phyloP scores from a whole-genome alignment of 805 yeast genomes.

The Candida methanosorbosa region DNA sequence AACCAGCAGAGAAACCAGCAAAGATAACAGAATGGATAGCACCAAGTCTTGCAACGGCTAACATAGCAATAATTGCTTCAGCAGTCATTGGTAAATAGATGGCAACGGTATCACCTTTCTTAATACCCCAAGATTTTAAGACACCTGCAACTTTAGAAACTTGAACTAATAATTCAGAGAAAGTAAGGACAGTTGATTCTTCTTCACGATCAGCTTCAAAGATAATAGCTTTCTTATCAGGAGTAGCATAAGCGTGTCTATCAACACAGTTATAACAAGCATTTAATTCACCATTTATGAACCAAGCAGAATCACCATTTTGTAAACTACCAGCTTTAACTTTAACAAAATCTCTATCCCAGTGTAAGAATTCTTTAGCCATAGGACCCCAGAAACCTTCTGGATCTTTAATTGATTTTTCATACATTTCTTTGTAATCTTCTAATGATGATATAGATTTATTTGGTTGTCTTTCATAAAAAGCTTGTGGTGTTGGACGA shows the following conservation, averaged over 20 bases:
- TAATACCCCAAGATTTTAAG: constrained; percentile 75
- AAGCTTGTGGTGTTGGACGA: constrained; percentile 45
- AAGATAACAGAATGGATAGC: constrained; percentile 94
- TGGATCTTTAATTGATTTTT: constrained; percentile 73
- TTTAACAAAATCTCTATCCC: constrained; percentile 72
- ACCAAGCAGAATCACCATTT: constrained; percentile 87
- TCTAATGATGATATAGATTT: constrained; percentile 52
- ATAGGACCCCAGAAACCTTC: constrained; percentile 68
- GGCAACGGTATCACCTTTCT: constrained; percentile 94
- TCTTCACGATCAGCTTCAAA: constrained; percentile 91
- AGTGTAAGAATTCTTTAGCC: constrained; percentile 64
- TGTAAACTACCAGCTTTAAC: constrained; percentile 58
- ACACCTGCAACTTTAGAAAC: constrained; percentile 85
- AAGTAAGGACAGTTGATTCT: constrained; percentile 68
- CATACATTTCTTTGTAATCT: constrained; percentile 62
- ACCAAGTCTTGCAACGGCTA: constrained; percentile 90
- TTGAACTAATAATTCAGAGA: constrained; percentile 75
- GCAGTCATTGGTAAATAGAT: constrained; percentile 97
- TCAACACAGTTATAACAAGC: constrained; percentile 94
- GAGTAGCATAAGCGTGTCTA: constrained; percentile 84
- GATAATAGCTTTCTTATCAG: constrained; percentile 75
- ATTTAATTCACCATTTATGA: constrained; percentile 84
- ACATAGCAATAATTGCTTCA: constrained; percentile 88
- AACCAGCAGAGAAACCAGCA: constrained; percentile 94
- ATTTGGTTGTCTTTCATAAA: constrained; percentile 51